These are phyloP conservation scores for Verticillium zaregamsianum DNA, from an alignment of 2,329 filamentous ascomycete species.

Conservation along the genomic window DNA sequence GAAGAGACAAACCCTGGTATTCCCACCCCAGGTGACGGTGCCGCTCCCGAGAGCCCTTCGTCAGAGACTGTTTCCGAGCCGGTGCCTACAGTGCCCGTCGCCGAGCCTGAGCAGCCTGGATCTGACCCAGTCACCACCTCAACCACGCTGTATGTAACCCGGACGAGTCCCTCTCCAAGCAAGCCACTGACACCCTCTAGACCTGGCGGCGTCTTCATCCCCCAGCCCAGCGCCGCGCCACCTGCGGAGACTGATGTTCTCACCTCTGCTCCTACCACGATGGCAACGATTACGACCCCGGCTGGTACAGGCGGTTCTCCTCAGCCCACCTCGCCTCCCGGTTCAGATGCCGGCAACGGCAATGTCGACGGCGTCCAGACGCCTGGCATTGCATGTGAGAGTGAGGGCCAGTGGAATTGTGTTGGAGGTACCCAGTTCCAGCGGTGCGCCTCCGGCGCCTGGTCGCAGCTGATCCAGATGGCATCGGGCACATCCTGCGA, in stretches of 20 bases:
- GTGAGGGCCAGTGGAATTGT: slow-evolving; percentile 58
- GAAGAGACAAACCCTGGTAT: not conserved
- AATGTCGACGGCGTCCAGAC: slow-evolving; percentile 22
- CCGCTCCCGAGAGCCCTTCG: not conserved
- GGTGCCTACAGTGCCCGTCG: slow-evolving; percentile 15
- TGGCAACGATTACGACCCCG: slow-evolving; percentile 19
- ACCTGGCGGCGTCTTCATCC: slow-evolving; percentile 40
- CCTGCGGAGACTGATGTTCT: slow-evolving; percentile 3
- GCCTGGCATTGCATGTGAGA: slow-evolving; percentile 39
- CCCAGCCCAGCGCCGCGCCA: slow-evolving; percentile 17
- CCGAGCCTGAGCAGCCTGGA: slow-evolving; percentile 10
- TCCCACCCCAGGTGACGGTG: slow-evolving; percentile 6
- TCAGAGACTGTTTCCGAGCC: slow-evolving; percentile 1
- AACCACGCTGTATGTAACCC: not conserved
- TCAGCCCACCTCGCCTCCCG: slow-evolving; percentile 5
- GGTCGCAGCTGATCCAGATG: slow-evolving; percentile 45
- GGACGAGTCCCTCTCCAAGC: not conserved
- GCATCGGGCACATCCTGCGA: slow-evolving; percentile 50
- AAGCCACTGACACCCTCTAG: slow-evolving; percentile 21
- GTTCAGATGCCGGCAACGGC: not conserved
- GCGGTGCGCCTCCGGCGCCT: slow-evolving; percentile 56
- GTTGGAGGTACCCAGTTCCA: slow-evolving; percentile 53
- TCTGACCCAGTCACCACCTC: not conserved
- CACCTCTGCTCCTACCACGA: slow-evolving; percentile 15
- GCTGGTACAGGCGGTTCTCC: slow-evolving; percentile 11